phyloP scores from a whole-genome alignment of 768 basidiomycete species.

The Bullera alba region DNA sequence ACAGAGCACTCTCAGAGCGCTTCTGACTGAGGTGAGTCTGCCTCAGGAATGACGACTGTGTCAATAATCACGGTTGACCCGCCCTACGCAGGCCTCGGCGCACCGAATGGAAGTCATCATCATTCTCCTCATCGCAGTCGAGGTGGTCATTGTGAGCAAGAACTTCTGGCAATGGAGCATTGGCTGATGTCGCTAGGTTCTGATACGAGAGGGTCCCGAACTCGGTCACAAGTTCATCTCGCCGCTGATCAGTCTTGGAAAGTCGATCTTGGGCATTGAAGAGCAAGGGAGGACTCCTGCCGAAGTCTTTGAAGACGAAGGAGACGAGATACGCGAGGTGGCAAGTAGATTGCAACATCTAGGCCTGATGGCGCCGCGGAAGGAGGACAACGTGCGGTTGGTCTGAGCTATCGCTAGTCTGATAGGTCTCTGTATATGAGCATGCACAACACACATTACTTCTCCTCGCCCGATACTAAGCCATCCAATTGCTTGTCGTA shows the following conservation, averaged over 20 bases:
- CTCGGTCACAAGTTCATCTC: slow-evolving; percentile 25
- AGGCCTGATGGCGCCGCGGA: too few species aligned
- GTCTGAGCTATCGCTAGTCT: too few species aligned
- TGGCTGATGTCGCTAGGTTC: slow-evolving; percentile 16
- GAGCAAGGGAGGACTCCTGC: background rate
- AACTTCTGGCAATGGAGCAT: background rate
- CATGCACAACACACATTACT: too few species aligned
- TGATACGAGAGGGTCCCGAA: slow-evolving; percentile 46
- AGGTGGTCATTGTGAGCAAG: slow-evolving; percentile 70
- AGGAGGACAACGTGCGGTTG: too few species aligned
- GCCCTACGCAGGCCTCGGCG: slow-evolving; percentile 59
- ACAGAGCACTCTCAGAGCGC: slow-evolving; percentile 79
- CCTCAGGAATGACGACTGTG: background rate
- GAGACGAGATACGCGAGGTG: background rate
- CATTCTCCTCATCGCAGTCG: slow-evolving; percentile 86
- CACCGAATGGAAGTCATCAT: slow-evolving; percentile 95
- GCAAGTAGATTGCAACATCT: too few species aligned
- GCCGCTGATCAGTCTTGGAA: slow-evolving; percentile 4
- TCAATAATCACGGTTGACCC: background rate
- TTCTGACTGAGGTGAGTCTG: slow-evolving; percentile 68
- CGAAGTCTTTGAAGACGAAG: background rate
- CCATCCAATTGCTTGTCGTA: too few species aligned
- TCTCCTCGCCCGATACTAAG: too few species aligned
- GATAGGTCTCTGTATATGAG: too few species aligned
- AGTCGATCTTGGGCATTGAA: background rate